These are phyloP conservation scores for Penicillium steckii DNA, from an alignment of 495 filamentous ascomycete species.

Conservation along the genomic window DNA sequence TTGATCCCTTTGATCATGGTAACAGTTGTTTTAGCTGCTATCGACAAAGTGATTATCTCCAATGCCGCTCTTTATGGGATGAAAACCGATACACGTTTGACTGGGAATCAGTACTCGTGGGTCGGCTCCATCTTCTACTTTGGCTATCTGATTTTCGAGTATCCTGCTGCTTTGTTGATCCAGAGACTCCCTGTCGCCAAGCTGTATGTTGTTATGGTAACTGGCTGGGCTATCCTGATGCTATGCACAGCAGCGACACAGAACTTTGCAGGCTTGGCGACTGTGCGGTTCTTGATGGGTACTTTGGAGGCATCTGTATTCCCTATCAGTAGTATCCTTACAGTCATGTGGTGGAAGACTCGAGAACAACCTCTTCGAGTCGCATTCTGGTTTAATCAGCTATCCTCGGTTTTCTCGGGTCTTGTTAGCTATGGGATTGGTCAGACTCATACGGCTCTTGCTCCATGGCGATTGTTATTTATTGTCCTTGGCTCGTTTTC, in stretches of 20 bases:
- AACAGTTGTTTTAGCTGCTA: slow-evolving; percentile 25
- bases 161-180: slow-evolving; percentile 43
- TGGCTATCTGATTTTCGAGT: slow-evolving; percentile 42
- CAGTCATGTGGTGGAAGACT: slow-evolving; percentile 12
- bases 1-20: slow-evolving; percentile 35
- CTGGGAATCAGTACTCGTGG: slow-evolving; percentile 40
- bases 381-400: slow-evolving; percentile 18
- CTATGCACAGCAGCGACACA: slow-evolving; percentile 28
- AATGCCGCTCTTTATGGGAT: slow-evolving; percentile 48
- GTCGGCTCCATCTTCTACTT: slow-evolving; percentile 40
- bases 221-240: slow-evolving; percentile 32
- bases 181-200: slow-evolving; percentile 47
- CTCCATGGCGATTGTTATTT: too few species aligned
- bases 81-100: slow-evolving; percentile 34
- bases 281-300: slow-evolving; percentile 33
- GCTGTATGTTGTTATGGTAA: slow-evolving; percentile 27
- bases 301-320: slow-evolving; percentile 17
- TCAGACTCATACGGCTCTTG: too few species aligned
- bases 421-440: too few species aligned
- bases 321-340: slow-evolving; percentile 29
- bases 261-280: slow-evolving; percentile 29
- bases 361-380: slow-evolving; percentile 16
- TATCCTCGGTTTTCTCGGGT: too few species aligned
- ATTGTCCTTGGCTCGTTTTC: too few species aligned
- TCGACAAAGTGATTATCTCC: slow-evolving; percentile 36